Evolutionary conservation across 768 basidiomycete species (phyloP), one percentile per base, ranked within the genome.

Genomic region (Naematelia encephala): DNA sequence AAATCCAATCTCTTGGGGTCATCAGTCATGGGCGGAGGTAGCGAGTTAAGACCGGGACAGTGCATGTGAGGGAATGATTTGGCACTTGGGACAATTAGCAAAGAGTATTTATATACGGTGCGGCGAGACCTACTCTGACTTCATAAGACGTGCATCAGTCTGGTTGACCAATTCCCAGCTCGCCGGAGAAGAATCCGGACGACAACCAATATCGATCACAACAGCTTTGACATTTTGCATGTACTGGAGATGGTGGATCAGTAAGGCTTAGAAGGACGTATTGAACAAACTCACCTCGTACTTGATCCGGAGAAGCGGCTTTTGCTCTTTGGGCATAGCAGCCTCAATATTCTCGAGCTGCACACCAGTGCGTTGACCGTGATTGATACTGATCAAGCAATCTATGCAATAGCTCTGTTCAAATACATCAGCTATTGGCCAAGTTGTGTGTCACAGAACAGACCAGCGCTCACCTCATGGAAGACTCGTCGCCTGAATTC

Each of bases 181-280:
- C n/a, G 67, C 64, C 25, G 66, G 67, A 21, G 55, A 44, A n/a
- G 53, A 46, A 29, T 70, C 72, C 3, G 69, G 66, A 19, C 54
- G 57, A 61, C 69, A 69, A 1, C 69, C 68, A 43, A 73, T 63
- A 43, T 73, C 63, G 51, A 73, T 70, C 22, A 73, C 67, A 14
- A 51, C 52, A 16, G 48, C 63, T 34, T 73, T 68, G 44, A 68
- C 62, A 14, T 56, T 22, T 14, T 57, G 56, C 69, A 70, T 70
- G 51, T 70, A 70, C 28, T 63, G 27, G 22, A 3, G 22, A 56
- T 21, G 21, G 14, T 44, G 48, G 58, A n/a, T n/a, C 51, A 21
- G 19, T 34, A 16, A 5, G 19, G n/a, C 30, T 21, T 5, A 11
- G 4, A n/a, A 22, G 5, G 5, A 13, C 11, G 21, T 21, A 21